Conservation (phyloP, 441 rosid genomes). For the Croton setiger region DNA sequence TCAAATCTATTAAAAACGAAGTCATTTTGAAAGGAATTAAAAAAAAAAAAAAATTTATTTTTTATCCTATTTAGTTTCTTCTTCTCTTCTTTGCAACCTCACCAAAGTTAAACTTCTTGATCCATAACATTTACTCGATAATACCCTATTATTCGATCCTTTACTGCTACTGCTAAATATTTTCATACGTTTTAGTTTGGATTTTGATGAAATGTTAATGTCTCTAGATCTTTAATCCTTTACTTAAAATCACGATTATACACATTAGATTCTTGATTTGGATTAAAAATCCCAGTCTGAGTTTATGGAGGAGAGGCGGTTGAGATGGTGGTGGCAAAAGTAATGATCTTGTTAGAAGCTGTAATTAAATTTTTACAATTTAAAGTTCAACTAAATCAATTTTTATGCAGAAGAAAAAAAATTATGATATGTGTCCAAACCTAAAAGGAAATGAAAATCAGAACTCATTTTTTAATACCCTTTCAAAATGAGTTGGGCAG, state of each 20-base stretch:
- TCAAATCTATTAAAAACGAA: too few relatives aligned
- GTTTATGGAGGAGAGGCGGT: background rate
- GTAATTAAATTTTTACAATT: too few relatives aligned
- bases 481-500: too few relatives aligned
- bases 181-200: background rate
- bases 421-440: too few relatives aligned
- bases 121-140: conserved; percentile 13
- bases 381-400: too few relatives aligned
- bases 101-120: conserved; percentile 52
- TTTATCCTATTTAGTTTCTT: too few relatives aligned
- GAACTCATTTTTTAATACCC: too few relatives aligned
- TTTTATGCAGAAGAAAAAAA: too few relatives aligned
- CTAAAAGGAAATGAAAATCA: too few relatives aligned
- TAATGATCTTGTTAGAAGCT: background rate
- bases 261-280: background rate
- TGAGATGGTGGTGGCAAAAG: background rate
- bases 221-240: conserved; percentile 13
- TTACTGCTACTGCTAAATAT: conserved; percentile 9
- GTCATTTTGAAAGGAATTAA: too few relatives aligned
- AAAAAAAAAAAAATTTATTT: too few relatives aligned
- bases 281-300: background rate
- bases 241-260: background rate
- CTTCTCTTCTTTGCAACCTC: background rate
- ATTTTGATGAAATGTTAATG: background rate
- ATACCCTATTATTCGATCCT: conserved; percentile 20